A percentile compares a stretch with the other conserved stretches of the same genome.
phyloP scores from a whole-genome alignment of 495 filamentous ascomycete genomes.

The Neurospora intermedia region DNA sequence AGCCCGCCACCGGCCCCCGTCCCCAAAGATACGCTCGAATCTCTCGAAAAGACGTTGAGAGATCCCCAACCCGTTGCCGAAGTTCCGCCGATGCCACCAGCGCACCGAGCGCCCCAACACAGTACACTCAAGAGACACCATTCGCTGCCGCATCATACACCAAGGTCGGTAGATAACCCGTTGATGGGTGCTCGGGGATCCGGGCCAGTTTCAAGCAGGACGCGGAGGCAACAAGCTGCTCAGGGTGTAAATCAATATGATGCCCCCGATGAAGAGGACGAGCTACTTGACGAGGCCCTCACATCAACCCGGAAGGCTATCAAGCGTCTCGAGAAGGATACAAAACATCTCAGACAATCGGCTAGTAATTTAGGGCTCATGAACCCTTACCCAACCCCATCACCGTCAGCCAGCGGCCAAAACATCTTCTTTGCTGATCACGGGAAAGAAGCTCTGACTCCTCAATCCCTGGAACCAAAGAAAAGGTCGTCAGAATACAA shows the following conservation, averaged over 20 bases:
- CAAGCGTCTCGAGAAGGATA: slow-evolving; percentile 40
- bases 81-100: slow-evolving; percentile 44
- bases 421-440: slow-evolving; percentile 54
- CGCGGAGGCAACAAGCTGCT: slow-evolving; percentile 67
- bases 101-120: slow-evolving; percentile 40
- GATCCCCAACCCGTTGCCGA: slow-evolving; percentile 57
- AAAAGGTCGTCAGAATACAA: slow-evolving; percentile 53
- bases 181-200: slow-evolving; percentile 38
- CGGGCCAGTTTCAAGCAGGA: slow-evolving; percentile 70
- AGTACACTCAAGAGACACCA: slow-evolving; percentile 55
- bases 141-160: slow-evolving; percentile 62
- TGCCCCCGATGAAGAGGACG: slow-evolving; percentile 92
- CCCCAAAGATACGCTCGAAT: slow-evolving; percentile 50
- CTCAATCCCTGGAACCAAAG: slow-evolving; percentile 40
- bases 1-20: slow-evolving; percentile 38
- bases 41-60: slow-evolving; percentile 69
- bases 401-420: slow-evolving; percentile 74
- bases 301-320: slow-evolving; percentile 38
- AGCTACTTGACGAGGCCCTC: slow-evolving; percentile 77
- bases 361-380: slow-evolving; percentile 48
- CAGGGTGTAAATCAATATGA: slow-evolving; percentile 79
- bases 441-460: slow-evolving; percentile 49
- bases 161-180: slow-evolving; percentile 54
- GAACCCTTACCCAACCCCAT: slow-evolving; percentile 88
- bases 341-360: slow-evolving; percentile 42